Evolutionary conservation across 768 basidiomycete species (phyloP), one percentile per base, ranked within the genome.

Genomic region (Naganishia vishniacii): DNA sequence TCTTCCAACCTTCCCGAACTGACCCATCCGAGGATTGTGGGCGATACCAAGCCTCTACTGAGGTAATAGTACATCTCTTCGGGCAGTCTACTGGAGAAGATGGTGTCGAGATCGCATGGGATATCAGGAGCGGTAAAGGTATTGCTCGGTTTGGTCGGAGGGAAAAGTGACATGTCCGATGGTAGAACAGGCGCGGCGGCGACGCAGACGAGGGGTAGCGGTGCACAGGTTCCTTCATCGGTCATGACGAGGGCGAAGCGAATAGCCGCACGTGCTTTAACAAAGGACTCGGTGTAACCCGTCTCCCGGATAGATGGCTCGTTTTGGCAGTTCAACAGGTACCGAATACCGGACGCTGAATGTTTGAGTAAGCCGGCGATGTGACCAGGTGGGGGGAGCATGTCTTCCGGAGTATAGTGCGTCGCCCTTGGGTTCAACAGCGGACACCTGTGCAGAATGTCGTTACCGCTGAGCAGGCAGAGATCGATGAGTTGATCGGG

Each of bases 21-120:
- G 64, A 99, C 84, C 89, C 94, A 95, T n/a, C 92, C 88, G 25
- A 98, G 83, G 11, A 91, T 86, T 70, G 91, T 89, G 0, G 94
- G 90, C 9, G 86, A 85, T 59, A 97, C 75, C 15, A 98, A 83
- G 5, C 95, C 94, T 18, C 91, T 86, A 41, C 91, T 95, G 68
- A 98, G 83, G 76, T 97, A 95, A 78, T 87, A 97, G 80, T 93
- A 98, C 64, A 97, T 83, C 75, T 98, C 92, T 76, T 98, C 95
- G 0, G 94, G 94, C 26, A 99, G 82, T 47, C 91, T 87, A 77
- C 89, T 81, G 11, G 91, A 93, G 80, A 97, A 98, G 66, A 98
- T 88, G 59, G 95, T 91, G 73, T 94, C 89, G 41, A 99, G 80
- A 78, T 98, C 94, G 51, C 79, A 76, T 2, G 95, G 95, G 63